Percentiles rank a stretch among this genome's conserved stretches.
Evolutionary conservation across 495 filamentous ascomycete genomes (phyloP).

Genomic region (Podospora pseudocomata): DNA sequence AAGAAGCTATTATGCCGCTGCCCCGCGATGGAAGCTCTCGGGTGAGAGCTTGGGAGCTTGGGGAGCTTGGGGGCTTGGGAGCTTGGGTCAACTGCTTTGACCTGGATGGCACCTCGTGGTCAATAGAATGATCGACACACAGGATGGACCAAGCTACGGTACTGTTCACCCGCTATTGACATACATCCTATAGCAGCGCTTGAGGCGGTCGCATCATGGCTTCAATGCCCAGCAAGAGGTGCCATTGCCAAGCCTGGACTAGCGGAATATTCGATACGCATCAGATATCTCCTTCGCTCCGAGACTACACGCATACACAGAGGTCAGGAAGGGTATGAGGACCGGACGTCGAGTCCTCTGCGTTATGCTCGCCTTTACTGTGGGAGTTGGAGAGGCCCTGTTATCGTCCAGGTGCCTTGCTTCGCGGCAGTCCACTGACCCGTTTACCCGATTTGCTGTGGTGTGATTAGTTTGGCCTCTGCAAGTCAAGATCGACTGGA

Average conservation of each 20-base stretch:
- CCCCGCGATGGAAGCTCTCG: slow-evolving; percentile 22
- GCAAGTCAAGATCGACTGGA: background rate
- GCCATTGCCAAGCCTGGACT: slow-evolving; percentile 22
- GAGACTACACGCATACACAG: slow-evolving; percentile 16
- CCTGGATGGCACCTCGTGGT: slow-evolving; percentile 27
- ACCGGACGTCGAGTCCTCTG: background rate
- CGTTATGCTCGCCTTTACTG: background rate
- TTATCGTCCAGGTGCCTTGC: too few species aligned
- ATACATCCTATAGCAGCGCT: slow-evolving; percentile 9
- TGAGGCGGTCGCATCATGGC: slow-evolving; percentile 27
- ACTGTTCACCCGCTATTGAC: background rate
- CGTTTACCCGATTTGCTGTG: background rate
- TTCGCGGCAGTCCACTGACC: too few species aligned
- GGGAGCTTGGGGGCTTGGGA: slow-evolving; percentile 21
- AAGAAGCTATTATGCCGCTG: slow-evolving; percentile 5
- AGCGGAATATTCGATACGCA: slow-evolving; percentile 29
- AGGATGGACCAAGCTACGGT: slow-evolving; percentile 15
- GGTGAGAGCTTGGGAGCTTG: slow-evolving; percentile 19
- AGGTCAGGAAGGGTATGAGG: background rate
- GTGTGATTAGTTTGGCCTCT: background rate
- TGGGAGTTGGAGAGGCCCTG: background rate
- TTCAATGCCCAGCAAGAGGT: slow-evolving; percentile 5
- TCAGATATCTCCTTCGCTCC: slow-evolving; percentile 6
- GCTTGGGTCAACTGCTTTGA: slow-evolving; percentile 24
- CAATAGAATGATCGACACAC: slow-evolving; percentile 32